These are phyloP conservation scores for Quercus alba DNA, from an alignment of 306 rosid species.

Conservation along the genomic window DNA sequence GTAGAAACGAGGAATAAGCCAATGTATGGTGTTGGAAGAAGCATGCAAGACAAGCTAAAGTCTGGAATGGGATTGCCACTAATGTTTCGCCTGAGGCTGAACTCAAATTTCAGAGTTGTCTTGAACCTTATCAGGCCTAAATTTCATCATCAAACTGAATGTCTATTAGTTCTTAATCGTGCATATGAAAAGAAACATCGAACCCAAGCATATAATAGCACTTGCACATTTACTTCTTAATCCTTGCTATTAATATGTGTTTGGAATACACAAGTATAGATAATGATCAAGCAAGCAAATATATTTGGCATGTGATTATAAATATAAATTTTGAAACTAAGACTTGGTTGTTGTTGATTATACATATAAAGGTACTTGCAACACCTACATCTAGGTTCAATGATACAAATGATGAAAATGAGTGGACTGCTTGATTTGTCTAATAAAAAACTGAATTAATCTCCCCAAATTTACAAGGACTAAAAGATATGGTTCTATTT, in stretches of 20 bases:
- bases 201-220: constrained; percentile 53
- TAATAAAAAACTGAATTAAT: too few relatives aligned
- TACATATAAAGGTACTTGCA: too few relatives aligned
- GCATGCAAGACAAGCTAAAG: constrained; percentile 73
- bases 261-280: neutral
- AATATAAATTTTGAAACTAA: too few relatives aligned
- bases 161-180: constrained; percentile 45
- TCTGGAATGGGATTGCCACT: constrained; percentile 66
- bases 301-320: neutral
- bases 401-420: too few relatives aligned
- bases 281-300: neutral
- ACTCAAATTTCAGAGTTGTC: constrained; percentile 51
- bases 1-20: constrained; percentile 56
- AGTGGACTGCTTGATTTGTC: too few relatives aligned
- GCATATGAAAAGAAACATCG: constrained; percentile 49
- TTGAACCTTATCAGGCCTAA: constrained; percentile 47
- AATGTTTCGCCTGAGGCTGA: constrained; percentile 25
- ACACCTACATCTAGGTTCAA: too few relatives aligned
- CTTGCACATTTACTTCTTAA: constrained; percentile 39
- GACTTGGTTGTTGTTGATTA: too few relatives aligned
- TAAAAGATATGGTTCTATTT: neutral
- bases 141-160: constrained; percentile 56
- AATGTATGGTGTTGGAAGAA: constrained; percentile 91
- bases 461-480: too few relatives aligned
- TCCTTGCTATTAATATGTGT: neutral